Evolutionary conservation across 106 monocot species (phyloP), one percentile per base, ranked within the genome.

Genomic region (Phalaenopsis equestris): DNA sequence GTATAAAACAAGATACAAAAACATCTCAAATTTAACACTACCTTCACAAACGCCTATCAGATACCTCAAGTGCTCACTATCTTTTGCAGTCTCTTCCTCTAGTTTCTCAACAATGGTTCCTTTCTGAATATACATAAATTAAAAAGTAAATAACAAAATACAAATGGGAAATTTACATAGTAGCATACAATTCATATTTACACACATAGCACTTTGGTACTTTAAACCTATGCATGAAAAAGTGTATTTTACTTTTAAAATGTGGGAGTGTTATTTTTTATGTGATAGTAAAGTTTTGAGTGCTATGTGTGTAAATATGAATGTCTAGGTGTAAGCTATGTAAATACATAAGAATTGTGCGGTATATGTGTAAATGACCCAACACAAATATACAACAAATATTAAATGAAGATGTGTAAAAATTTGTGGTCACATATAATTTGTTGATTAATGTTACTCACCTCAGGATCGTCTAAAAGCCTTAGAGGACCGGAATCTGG

Each of bases 381-480:
- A 30, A 30, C 30, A 30, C 30, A 30, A 30, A 30, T 30, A 30
- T 30, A 30, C 30, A 30, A 30, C 30, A 30, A 30, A 30, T 30
- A 30, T 30, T 30, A 30, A 5, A 23, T 12, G 52, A 16, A 74
- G 15, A 19, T 74, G 41, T 7, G 43, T 64, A 11, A 75, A 43
- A 19, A 3, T 36, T 30, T 55, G 12, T 3, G 2, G 6, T 42
- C 23, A 72, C 55, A 14, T 36, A 14, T 52, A 52, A 12, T 14
- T 12, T 52, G 3, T 12, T 52, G 52, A 52, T 52, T 52, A 4
- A 9, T 30, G 16, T 43, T 24, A 73, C 49, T 79, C 77, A 99
- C 99, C 95, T 95, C 99, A 79, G 99, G 99, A 65, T 99, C 99
- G 87, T 99, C 99, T 74, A 99, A 83, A 76, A 99, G 78, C 65